These are phyloP conservation scores for Cucumis melo DNA, from an alignment of 306 rosid species.

Conservation along the genomic window DNA sequence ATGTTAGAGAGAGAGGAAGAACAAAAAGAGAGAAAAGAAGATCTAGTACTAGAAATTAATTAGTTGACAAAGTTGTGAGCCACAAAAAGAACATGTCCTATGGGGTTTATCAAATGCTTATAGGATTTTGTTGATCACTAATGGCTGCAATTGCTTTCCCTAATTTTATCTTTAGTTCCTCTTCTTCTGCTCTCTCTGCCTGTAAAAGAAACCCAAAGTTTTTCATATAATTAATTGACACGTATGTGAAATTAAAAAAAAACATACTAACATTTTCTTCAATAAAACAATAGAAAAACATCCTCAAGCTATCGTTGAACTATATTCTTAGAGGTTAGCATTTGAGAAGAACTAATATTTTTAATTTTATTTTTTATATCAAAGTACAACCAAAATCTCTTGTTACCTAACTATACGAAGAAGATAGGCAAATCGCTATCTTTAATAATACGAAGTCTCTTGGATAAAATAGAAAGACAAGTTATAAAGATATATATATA, in stretches of 20 bases:
- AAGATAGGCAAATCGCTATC: too few species aligned
- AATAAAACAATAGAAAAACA: not conserved
- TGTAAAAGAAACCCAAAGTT: not conserved
- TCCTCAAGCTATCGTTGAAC: too few species aligned
- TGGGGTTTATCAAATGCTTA: not conserved
- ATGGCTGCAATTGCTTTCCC: slow-evolving; percentile 1
- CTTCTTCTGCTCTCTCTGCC: slow-evolving; percentile 3
- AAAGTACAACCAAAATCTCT: too few species aligned
- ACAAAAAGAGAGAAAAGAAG: not conserved
- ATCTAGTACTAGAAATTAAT: not conserved
- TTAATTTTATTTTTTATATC: too few species aligned
- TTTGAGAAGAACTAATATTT: too few species aligned
- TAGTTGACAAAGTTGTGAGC: not conserved
- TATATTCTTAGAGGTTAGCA: too few species aligned
- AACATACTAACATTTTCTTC: not conserved
- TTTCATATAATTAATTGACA: not conserved
- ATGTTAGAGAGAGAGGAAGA: not conserved
- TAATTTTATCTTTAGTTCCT: not conserved
- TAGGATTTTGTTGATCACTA: not conserved
- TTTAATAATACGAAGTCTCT: too few species aligned
- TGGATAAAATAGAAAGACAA: too few species aligned
- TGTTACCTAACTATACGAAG: too few species aligned
- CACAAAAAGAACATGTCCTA: not conserved
- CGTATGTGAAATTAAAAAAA: not conserved
- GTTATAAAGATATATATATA: too few species aligned